phyloP scores from a whole-genome alignment of 106 monocot genomes.

The Iris macrosiphon region DNA sequence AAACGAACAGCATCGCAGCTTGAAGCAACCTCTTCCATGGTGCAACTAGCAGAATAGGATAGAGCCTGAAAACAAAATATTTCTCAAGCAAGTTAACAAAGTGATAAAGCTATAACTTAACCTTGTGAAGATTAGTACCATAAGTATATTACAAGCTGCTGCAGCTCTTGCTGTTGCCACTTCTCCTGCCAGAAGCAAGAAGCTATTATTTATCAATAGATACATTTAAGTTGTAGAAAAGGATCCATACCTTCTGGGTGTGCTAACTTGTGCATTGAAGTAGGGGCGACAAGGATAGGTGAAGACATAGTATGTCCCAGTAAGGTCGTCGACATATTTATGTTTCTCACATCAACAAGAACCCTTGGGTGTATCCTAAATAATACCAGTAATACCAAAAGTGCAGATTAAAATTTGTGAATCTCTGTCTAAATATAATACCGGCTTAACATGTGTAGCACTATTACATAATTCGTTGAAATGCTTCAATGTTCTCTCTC shows the following conservation, averaged over 20 bases:
- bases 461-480: conserved; percentile 57
- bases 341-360: conserved; percentile 34
- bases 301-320: conserved; percentile 29
- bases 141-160: conserved; percentile 65
- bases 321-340: conserved; percentile 36
- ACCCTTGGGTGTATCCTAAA: conserved; percentile 38
- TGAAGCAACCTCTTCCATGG: conserved; percentile 67
- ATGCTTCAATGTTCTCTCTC: conserved; percentile 66
- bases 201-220: too few species aligned
- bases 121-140: too few species aligned
- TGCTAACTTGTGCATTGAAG: conserved; percentile 36
- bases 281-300: conserved; percentile 45
- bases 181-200: conserved; percentile 43
- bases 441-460: too few species aligned
- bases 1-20: conserved; percentile 71
- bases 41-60: conserved; percentile 49
- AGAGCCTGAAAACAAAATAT: conserved; percentile 51
- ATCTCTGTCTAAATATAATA: background rate
- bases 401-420: too few species aligned
- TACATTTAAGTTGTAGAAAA: background rate
- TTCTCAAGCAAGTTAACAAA: too few species aligned
- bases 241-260: conserved; percentile 50
- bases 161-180: conserved; percentile 70
- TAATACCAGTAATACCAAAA: too few species aligned
- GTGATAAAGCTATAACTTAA: too few species aligned